These are phyloP conservation scores for Gentiana dahurica DNA, from an alignment of 257 asterid species.

Conservation along the genomic window DNA sequence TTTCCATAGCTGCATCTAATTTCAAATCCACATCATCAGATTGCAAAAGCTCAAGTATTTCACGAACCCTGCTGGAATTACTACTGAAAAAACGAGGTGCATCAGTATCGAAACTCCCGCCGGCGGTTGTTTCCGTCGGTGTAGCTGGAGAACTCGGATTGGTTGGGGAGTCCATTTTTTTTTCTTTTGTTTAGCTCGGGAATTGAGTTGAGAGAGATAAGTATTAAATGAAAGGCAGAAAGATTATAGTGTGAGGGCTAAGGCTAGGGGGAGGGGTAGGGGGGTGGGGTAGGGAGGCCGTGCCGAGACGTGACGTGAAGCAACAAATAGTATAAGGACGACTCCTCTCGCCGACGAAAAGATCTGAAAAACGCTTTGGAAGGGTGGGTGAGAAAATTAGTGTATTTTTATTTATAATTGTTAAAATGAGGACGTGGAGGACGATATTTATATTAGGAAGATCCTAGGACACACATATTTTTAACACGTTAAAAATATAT, in stretches of 20 bases:
- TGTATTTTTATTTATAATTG: too few species aligned
- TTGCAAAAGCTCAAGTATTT: conserved; percentile 41
- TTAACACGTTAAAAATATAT: too few species aligned
- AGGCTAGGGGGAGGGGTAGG: neutral
- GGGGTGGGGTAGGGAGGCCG: neutral
- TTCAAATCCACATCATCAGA: conserved; percentile 35
- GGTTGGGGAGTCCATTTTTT: conserved; percentile 11
- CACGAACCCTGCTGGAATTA: conserved; percentile 24
- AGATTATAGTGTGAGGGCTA: neutral
- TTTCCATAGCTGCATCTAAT: conserved; percentile 70
- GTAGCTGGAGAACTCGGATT: neutral
- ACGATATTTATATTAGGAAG: too few species aligned
- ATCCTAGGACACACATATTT: too few species aligned
- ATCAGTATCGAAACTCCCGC: conserved; percentile 22
- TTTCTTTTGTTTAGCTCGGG: neutral
- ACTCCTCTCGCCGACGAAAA: too few species aligned
- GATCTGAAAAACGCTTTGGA: too few species aligned
- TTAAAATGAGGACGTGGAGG: too few species aligned
- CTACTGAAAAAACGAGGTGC: conserved; percentile 13
- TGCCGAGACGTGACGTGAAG: too few species aligned
- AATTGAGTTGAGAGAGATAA: conserved; percentile 1
- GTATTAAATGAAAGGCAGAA: conserved; percentile 5
- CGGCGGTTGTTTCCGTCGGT: conserved; percentile 13
- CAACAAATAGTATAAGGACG: too few species aligned
- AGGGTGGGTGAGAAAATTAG: too few species aligned